Conservation (phyloP, 352 stramenopile genomes). For the Pythium grandisporangium region DNA sequence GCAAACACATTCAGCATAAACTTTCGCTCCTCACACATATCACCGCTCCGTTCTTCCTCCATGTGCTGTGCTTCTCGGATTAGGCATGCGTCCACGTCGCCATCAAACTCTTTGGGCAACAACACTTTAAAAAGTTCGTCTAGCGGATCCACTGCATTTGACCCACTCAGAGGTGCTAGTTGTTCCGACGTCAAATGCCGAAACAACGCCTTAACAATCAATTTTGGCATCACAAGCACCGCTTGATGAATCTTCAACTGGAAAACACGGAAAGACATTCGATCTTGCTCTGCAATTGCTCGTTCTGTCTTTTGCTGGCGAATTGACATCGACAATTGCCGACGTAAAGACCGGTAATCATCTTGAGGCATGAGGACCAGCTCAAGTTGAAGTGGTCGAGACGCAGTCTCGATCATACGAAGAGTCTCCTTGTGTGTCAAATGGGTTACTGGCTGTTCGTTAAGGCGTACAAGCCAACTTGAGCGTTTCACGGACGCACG, state of each 20-base stretch:
- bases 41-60: conserved; percentile 47
- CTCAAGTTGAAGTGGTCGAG: conserved; percentile 58
- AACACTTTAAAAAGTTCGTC: conserved; percentile 1
- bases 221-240: conserved; percentile 58
- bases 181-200: conserved; percentile 70
- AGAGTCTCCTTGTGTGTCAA: conserved; percentile 83
- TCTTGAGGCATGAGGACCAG: conserved; percentile 62
- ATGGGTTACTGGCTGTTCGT: conserved; percentile 61
- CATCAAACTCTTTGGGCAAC: conserved; percentile 19
- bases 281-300: conserved; percentile 73
- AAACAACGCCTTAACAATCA: conserved; percentile 54
- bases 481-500: conserved; percentile 70
- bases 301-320: conserved; percentile 76
- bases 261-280: conserved; percentile 82
- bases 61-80: conserved; percentile 47
- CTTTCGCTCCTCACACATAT: conserved; percentile 71
- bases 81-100: conserved; percentile 41
- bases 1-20: conserved; percentile 81
- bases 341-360: conserved; percentile 62
- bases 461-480: conserved; percentile 79
- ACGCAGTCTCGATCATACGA: conserved; percentile 72
- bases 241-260: conserved; percentile 81
- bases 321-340: conserved; percentile 80
- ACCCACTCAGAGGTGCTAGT: conserved; percentile 10
- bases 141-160: conserved; percentile 24